These are phyloP conservation scores for Dryadomyces quercus-mongolicae DNA, from an alignment of 2,329 filamentous ascomycete genomes.

Conservation along the genomic window DNA sequence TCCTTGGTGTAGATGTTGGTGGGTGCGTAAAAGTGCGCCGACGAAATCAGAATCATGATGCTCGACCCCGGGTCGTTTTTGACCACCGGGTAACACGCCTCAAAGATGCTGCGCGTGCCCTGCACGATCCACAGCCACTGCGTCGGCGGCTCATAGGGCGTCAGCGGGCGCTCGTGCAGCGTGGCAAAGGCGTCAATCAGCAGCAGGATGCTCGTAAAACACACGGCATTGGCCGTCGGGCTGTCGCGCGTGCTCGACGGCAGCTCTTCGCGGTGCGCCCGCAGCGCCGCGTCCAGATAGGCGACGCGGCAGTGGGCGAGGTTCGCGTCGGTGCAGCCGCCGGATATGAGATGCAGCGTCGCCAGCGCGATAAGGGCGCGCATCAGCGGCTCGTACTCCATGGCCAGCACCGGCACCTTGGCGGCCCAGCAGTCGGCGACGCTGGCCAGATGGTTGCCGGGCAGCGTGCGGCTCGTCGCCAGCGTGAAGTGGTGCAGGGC, in stretches of 20 bases:
- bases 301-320: not conserved
- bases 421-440: constrained; percentile 12
- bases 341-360: constrained; percentile 11
- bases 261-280: not conserved
- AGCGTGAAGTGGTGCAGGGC: constrained; percentile 13
- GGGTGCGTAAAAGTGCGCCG: not conserved
- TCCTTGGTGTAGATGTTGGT: not conserved
- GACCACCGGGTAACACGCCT: not conserved
- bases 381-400: constrained; percentile 14
- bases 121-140: constrained; percentile 16
- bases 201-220: not conserved
- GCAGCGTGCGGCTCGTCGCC: constrained; percentile 10
- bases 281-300: not conserved
- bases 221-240: not conserved
- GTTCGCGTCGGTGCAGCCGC: constrained; percentile 5
- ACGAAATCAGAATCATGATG: not conserved
- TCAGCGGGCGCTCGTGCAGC: constrained; percentile 10
- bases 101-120: constrained; percentile 13
- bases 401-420: constrained; percentile 12
- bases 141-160: constrained; percentile 14
- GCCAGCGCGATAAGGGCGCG: constrained; percentile 14
- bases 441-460: constrained; percentile 11
- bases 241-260: not conserved
- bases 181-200: not conserved
- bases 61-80: not conserved